Base-by-base conservation (phyloP, 805 yeast species). In the Candida pseudoglaebosa region DNA sequence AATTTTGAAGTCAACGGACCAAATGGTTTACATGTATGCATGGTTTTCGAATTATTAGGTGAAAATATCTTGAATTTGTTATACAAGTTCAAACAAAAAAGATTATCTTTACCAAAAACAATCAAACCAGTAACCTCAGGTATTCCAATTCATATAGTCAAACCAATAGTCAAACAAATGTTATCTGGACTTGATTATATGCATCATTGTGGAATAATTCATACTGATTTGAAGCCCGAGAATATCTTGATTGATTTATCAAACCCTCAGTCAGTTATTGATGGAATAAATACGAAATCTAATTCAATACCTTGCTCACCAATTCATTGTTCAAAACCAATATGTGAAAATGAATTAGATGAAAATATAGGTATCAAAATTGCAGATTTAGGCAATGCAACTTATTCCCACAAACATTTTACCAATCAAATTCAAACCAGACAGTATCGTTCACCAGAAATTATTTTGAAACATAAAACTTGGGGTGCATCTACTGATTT, bases 311-410 rank as follows among this genome's bases (percentile, higher is more conserved):
- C 28, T 5, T 17, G 24, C 17, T 49, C 62, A 10, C 74, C 73
- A 2, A 58, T 70, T 16, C 56, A 70, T 40, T 44, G 59, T 8
- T 73, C 79, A 13, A 73, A 73, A 54, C 80, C 80, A 13, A 53
- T 75, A 32, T 66, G 71, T 6, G 29, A 22, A 13, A 21, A 22
- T 7, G 24, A 33, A 20, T 18, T 19, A 12, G 22, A 21, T 6
- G 32, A 38, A 16, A 30, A 51, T 13, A 48, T 64, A 8, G 46
- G 54, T 1, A 53, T 91, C 29, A 91, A 91, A 59, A 82, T 93
- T 45, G 98, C 96, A 2, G 99, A 91, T 59, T 70, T 89, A 42
- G 97, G 97, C 28, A 89, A 90, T 56, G 95, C 95, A 1, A 87
- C 96, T 47, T 86, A 87, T 80, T 70, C 75, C 4, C 74, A 78